Evolutionary conservation across 768 basidiomycete species (phyloP).

Genomic region (Gymnopilus junonius): DNA sequence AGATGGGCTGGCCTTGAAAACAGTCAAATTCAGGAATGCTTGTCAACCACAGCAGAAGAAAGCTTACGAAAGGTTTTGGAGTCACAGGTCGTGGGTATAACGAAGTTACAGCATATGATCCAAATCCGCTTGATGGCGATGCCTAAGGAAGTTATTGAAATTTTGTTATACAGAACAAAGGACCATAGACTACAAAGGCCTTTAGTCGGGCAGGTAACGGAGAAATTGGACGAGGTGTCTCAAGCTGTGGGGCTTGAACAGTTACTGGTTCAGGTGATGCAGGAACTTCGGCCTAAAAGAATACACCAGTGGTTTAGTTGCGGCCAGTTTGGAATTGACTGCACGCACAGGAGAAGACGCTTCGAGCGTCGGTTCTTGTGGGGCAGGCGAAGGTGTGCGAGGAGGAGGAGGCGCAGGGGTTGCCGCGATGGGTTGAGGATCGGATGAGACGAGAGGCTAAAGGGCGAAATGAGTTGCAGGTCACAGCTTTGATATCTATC

Average conservation of each 20-base stretch:
- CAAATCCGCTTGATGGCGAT: background rate
- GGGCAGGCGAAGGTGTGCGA: conserved; percentile 26
- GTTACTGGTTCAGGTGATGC: background rate
- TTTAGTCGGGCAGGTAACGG: too few species aligned
- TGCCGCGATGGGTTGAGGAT: conserved; percentile 9
- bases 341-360: conserved; percentile 9
- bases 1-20: conserved; percentile 18
- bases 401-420: conserved; percentile 25
- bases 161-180: too few species aligned
- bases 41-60: background rate
- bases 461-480: background rate
- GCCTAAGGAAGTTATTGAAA: too few species aligned
- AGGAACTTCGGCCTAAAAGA: conserved; percentile 3
- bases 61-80: conserved; percentile 19
- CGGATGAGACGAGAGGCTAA: conserved; percentile 13
- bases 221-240: too few species aligned
- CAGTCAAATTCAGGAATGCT: background rate
- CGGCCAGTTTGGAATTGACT: background rate
- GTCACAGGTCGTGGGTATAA: conserved; percentile 5
- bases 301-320: background rate
- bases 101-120: background rate
- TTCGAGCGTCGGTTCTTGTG: conserved; percentile 11
- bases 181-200: background rate
- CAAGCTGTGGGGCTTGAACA: background rate
- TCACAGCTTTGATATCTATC: background rate